Percentiles rank a stretch among this genome's conserved stretches.
Conservation (phyloP, 768 basidiomycete genomes). For the Mycena filopes region DNA sequence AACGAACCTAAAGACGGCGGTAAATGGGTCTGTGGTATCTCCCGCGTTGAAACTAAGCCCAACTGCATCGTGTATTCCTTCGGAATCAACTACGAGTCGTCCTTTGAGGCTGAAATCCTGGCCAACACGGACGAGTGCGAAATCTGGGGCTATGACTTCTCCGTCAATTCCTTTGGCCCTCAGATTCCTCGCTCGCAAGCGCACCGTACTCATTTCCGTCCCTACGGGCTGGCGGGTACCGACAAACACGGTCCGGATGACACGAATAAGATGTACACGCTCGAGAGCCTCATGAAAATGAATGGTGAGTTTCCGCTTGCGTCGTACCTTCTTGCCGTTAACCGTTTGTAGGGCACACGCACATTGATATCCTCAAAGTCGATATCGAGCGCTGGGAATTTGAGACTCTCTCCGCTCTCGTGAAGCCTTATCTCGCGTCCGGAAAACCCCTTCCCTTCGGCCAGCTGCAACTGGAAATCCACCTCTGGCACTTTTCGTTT, state of each 20-base stretch:
- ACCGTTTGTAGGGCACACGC: constrained; percentile 61
- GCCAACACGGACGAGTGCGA: constrained; percentile 60
- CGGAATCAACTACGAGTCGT: constrained; percentile 69
- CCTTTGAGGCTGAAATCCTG: constrained; percentile 70
- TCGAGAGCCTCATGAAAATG: constrained; percentile 69
- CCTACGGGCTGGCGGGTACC: constrained; percentile 50
- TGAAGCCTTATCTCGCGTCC: constrained; percentile 58
- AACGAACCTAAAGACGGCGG: constrained; percentile 75
- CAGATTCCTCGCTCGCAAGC: constrained; percentile 47
- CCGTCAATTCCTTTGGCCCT: constrained; percentile 54
- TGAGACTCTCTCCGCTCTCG: constrained; percentile 60
- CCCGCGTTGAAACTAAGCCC: constrained; percentile 60
- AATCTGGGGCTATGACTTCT: constrained; percentile 72
- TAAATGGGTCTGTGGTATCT: constrained; percentile 71
- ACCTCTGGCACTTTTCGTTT: constrained; percentile 61
- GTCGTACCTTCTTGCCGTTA: neutral
- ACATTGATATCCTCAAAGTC: constrained; percentile 79
- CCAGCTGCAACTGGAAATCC: constrained; percentile 78
- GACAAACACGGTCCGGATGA: constrained; percentile 61
- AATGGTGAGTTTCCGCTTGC: constrained; percentile 56
- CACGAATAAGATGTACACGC: constrained; percentile 66
- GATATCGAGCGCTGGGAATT: constrained; percentile 81
- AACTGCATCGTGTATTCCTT: constrained; percentile 73
- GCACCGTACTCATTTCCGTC: constrained; percentile 54
- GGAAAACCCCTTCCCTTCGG: constrained; percentile 71